Base-by-base conservation (phyloP, 176 grass and related monocot species). In the Puya raimondii region DNA sequence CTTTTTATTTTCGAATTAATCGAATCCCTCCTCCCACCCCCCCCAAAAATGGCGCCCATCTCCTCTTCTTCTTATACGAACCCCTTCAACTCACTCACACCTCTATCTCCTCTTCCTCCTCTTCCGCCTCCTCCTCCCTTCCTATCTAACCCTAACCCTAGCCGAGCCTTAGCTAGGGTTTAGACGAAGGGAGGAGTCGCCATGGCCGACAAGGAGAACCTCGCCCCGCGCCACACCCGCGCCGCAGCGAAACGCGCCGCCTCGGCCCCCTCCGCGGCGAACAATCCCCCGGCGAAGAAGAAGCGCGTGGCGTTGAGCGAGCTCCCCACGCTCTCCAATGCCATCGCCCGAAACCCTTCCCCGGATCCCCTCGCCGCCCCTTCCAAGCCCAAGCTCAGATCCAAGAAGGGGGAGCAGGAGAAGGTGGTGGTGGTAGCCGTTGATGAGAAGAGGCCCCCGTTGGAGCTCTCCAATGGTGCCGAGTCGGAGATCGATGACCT, bases 231-330 rank as follows among this genome's bases (percentile, higher is more conserved):
- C 79, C 64, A 77, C 2, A 85, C 88, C 66, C 89, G 89, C 53
- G 89, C 85, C 0, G 73, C 85, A 0, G 18, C 66, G 48, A 79
- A 80, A 76, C 72, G 75, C 9, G 69, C 73, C 1, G 80, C 83
- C 0, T 70, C 48, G 1, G 63, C 73, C 59, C 52, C 64, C 0
- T 59, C 12, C 18, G 64, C 79, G 22, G 56, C 63, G 0, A 47
- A 76, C 27, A 66, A 65, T 4, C 9, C 26, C 22, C 72, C 85
- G 49, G 72, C 75, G 64, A 92, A 88, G 82, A 86, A 80, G 67
- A 88, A 88, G 73, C 81, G 88, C 74, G 74, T 91, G 20, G 85
- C 82, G 10, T 82, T 85, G 71, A 77, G 66, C 54, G 73, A 92
- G 70, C 65, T 92, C 29, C 70, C 85, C 48, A 23, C 76, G 54